Conservation (phyloP, 108 stramenopile genomes). For the Cyclotella cryptica region DNA sequence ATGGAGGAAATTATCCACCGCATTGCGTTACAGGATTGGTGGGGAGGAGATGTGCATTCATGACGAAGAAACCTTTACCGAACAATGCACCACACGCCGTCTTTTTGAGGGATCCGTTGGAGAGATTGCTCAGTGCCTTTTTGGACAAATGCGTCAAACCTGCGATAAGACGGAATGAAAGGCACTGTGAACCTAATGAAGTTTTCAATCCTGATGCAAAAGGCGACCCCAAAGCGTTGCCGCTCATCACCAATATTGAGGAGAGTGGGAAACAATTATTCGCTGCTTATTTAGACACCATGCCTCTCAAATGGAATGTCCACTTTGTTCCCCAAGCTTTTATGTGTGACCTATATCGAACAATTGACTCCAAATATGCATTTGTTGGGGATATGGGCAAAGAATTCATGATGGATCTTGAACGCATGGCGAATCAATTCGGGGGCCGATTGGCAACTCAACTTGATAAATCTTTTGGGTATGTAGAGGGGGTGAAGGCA, state of each 20-base stretch:
- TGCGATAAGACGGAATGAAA: background rate
- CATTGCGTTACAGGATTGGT: background rate
- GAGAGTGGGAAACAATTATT: constrained; percentile 46
- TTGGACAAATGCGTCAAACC: constrained; percentile 59
- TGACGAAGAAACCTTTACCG: constrained; percentile 22
- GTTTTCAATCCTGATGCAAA: constrained; percentile 27
- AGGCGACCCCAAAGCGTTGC: background rate
- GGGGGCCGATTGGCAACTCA: constrained; percentile 27
- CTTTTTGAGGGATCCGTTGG: constrained; percentile 70
- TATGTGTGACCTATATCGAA: constrained; percentile 56
- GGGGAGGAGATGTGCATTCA: constrained; percentile 28
- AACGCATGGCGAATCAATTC: constrained; percentile 42
- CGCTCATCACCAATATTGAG: constrained; percentile 30
- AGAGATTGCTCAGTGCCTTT: constrained; percentile 60
- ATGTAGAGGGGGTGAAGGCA: constrained; percentile 12
- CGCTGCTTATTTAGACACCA: constrained; percentile 59
- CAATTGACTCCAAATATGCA: constrained; percentile 42
- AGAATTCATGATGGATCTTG: constrained; percentile 51
- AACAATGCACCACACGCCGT: constrained; percentile 49
- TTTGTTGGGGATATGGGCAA: constrained; percentile 68
- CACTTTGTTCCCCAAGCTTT: constrained; percentile 68
- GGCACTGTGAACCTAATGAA: constrained; percentile 46
- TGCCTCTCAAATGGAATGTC: constrained; percentile 68
- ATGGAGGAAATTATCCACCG: constrained; percentile 12
- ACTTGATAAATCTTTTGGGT: constrained; percentile 33